phyloP scores from a whole-genome alignment of 2,329 filamentous ascomycete species.

The Cladosporium velox region DNA sequence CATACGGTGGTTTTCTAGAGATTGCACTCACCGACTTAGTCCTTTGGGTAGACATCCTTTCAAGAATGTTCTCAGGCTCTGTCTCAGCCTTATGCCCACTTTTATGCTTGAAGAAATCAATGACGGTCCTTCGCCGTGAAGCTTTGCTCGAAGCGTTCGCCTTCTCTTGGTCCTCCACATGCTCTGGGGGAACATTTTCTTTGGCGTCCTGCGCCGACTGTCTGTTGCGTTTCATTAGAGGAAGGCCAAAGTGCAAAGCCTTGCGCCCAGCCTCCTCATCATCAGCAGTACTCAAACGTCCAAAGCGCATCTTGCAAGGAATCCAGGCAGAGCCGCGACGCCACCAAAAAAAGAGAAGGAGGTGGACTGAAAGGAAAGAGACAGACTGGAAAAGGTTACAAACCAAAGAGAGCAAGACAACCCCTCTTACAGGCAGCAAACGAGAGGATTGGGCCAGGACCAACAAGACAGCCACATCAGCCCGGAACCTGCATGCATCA shows the following conservation, averaged over 20 bases:
- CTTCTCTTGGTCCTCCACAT: not conserved
- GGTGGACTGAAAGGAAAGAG: not conserved
- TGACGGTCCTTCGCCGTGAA: conserved; percentile 15
- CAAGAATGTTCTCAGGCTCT: conserved; percentile 6
- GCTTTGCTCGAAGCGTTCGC: conserved; percentile 7
- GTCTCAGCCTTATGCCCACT: not conserved
- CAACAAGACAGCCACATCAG: conserved; percentile 15
- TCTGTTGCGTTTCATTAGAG: conserved; percentile 13
- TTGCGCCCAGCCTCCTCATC: conserved; percentile 7
- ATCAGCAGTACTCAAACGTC: conserved; percentile 7
- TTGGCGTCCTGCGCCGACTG: conserved; percentile 16
- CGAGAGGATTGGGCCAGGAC: conserved; percentile 7
- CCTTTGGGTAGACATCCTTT: conserved; percentile 9
- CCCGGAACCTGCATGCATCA: conserved; percentile 15
- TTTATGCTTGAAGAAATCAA: conserved; percentile 18
- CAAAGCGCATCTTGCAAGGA: conserved; percentile 13
- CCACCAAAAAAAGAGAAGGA: not conserved
- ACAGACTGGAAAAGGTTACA: not conserved
- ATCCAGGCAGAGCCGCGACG: not conserved
- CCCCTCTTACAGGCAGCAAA: conserved; percentile 17
- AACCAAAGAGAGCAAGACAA: not conserved
- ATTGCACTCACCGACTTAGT: conserved; percentile 1
- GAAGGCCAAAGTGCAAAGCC: conserved; percentile 2
- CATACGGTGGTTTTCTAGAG: not conserved
- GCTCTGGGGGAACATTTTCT: conserved; percentile 5